phyloP scores from a whole-genome alignment of 371 early-diverging fungal species.

The Entomophthora muscae region DNA sequence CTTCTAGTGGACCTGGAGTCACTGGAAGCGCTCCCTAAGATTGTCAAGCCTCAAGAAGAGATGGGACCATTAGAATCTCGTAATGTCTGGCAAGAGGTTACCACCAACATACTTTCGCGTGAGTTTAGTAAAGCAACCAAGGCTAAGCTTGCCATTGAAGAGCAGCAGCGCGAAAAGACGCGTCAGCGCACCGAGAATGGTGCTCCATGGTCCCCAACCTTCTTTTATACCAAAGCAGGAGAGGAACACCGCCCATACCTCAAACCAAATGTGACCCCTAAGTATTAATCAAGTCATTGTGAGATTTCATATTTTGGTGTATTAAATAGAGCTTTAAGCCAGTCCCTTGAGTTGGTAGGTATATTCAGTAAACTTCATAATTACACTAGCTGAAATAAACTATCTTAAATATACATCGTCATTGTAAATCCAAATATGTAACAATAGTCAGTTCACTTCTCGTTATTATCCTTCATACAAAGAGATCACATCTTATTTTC shows the following conservation, averaged over 20 bases:
- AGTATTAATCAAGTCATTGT: too few relatives aligned
- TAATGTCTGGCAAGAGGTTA: slow-evolving; percentile 24
- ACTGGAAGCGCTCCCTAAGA: slow-evolving; percentile 21
- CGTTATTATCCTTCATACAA: too few relatives aligned
- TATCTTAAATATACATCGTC: too few relatives aligned
- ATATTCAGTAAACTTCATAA: too few relatives aligned
- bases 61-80: slow-evolving; percentile 37
- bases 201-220: not conserved
- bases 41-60: slow-evolving; percentile 25
- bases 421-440: too few relatives aligned
- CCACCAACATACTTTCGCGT: slow-evolving; percentile 18
- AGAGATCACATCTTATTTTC: too few relatives aligned
- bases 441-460: too few relatives aligned
- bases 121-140: slow-evolving; percentile 26
- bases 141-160: slow-evolving; percentile 28
- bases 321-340: too few relatives aligned
- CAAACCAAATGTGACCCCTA: not conserved
- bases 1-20: slow-evolving; percentile 27
- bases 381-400: too few relatives aligned
- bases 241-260: not conserved
- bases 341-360: too few relatives aligned
- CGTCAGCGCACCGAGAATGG: slow-evolving; percentile 17
- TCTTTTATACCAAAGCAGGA: not conserved
- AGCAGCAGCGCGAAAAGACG: slow-evolving; percentile 22
- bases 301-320: too few relatives aligned